phyloP scores from a whole-genome alignment of 441 rosid species.

The Hura crepitans region DNA sequence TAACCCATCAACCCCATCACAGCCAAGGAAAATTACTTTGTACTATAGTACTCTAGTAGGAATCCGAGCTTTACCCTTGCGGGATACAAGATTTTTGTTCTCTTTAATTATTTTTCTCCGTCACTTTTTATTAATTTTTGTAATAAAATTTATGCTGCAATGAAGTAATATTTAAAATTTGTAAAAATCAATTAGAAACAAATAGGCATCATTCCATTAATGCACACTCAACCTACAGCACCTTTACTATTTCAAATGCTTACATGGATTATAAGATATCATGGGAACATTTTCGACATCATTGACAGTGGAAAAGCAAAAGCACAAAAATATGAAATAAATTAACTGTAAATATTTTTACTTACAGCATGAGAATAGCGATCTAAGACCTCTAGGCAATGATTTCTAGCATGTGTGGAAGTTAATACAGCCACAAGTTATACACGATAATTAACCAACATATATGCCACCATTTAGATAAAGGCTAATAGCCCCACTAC shows the following conservation, averaged over 20 bases:
- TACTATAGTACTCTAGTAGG: background rate
- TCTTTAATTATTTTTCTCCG: no score
- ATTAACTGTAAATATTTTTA: background rate
- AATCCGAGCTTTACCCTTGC: background rate
- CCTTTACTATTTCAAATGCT: background rate
- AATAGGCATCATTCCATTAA: conserved; percentile 1
- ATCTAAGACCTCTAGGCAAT: background rate
- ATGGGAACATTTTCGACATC: background rate
- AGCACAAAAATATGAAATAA: background rate
- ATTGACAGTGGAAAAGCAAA: background rate
- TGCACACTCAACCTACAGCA: background rate
- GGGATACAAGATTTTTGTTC: background rate
- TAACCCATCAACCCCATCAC: background rate
- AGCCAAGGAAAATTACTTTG: background rate
- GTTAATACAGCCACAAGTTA: background rate
- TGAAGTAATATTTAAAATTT: conserved; percentile 2
- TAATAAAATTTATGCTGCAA: conserved; percentile 16
- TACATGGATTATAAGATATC: background rate
- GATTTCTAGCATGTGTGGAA: background rate
- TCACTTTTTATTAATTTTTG: no score
- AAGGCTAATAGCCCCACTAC: background rate
- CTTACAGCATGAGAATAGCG: no score
- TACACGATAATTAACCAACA: background rate
- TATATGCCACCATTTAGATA: background rate
- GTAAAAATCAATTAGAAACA: background rate